A percentile compares a stretch with the other conserved stretches of the same genome.
phyloP scores from a whole-genome alignment of 164 flowering plant species.

The Piper betle region DNA sequence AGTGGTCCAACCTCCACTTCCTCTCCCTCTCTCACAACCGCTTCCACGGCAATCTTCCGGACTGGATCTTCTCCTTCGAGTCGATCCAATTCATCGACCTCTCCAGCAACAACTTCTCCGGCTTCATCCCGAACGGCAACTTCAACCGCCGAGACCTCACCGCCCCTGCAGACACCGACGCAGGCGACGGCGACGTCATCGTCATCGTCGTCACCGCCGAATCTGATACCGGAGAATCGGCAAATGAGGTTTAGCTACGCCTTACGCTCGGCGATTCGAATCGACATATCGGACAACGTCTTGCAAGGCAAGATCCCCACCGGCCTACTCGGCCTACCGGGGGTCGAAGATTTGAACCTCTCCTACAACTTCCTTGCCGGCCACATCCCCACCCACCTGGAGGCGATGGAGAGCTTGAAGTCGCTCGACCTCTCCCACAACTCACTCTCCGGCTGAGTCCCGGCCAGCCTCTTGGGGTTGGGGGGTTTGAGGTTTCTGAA shows the following conservation, averaged over 20 bases:
- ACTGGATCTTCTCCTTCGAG: conserved; percentile 67
- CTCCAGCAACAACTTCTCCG: conserved; percentile 66
- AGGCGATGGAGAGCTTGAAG: conserved; percentile 45
- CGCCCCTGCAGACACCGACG: conserved; percentile 4
- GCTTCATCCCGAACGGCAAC: conserved; percentile 59
- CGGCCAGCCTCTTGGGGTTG: conserved; percentile 55
- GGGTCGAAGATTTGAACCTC: conserved; percentile 63
- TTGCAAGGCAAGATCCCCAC: conserved; percentile 69
- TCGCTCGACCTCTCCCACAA: conserved; percentile 78
- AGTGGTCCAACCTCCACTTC: conserved; percentile 68
- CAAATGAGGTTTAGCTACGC: conserved; percentile 44
- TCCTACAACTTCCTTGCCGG: conserved; percentile 67
- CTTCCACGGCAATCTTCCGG: conserved; percentile 58
- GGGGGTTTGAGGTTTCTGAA: conserved; percentile 38
- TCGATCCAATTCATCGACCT: conserved; percentile 51
- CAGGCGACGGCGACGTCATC: conserved; percentile 16
- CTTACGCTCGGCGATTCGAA: conserved; percentile 31
- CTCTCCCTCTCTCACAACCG: conserved; percentile 68
- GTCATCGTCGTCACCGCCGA: conserved; percentile 21
- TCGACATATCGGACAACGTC: conserved; percentile 61
- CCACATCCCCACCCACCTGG: conserved; percentile 38
- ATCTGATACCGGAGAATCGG: conserved; percentile 20
- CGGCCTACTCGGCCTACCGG: conserved; percentile 48
- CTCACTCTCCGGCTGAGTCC: conserved; percentile 58
- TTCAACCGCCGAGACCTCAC: conserved; percentile 53